These are phyloP conservation scores for Vanrija humicola DNA, from an alignment of 1,284 basidiomycete species.

Conservation along the genomic window DNA sequence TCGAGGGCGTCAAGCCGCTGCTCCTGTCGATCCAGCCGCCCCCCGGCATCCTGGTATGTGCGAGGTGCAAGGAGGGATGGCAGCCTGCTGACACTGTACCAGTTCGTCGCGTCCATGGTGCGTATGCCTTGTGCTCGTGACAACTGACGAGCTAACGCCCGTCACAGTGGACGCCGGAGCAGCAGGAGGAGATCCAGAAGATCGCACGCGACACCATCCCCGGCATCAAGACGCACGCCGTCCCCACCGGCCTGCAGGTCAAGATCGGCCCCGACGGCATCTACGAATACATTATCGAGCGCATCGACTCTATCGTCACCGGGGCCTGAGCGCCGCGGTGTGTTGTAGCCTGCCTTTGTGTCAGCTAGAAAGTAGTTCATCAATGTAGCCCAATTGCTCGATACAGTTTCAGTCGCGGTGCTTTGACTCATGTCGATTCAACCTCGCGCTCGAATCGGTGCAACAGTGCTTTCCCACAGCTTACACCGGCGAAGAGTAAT, in stretches of 20 bases:
- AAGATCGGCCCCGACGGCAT: conserved; percentile 42
- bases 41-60: conserved; percentile 38
- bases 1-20: conserved; percentile 40
- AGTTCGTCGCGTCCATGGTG: conserved; percentile 45
- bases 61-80: neutral
- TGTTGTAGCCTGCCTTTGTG: too few relatives aligned
- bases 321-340: too few relatives aligned
- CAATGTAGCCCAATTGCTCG: too few relatives aligned
- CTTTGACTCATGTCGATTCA: too few relatives aligned
- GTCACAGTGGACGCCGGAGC: conserved; percentile 48
- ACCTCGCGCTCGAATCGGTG: too few relatives aligned
- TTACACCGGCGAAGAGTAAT: neutral
- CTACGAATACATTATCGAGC: too few relatives aligned
- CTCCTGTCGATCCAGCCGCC: conserved; percentile 35
- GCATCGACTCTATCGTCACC: too few relatives aligned
- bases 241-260: conserved; percentile 46
- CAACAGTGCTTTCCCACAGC: too few relatives aligned
- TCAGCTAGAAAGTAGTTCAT: too few relatives aligned
- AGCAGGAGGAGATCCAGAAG: conserved; percentile 43
- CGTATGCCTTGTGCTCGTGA: too few relatives aligned
- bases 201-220: conserved; percentile 45
- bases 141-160: too few relatives aligned
- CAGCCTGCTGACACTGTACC: neutral
- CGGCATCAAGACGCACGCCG: conserved; percentile 43
- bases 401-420: too few relatives aligned